These are phyloP conservation scores for Candida arabinofermentans DNA, from an alignment of 805 yeast genomes.

Conservation along the genomic window DNA sequence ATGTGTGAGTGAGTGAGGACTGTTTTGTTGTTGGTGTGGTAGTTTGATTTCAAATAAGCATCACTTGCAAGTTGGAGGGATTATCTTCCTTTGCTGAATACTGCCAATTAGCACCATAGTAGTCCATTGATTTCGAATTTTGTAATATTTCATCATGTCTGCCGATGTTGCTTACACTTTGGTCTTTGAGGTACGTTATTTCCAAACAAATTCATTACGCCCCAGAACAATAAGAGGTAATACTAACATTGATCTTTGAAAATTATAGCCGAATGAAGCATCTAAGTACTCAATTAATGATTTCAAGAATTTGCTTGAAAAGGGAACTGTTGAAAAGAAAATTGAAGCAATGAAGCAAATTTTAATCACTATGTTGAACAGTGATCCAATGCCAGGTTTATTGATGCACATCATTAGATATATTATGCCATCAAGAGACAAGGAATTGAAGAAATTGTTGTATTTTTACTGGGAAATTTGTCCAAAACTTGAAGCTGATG, in stretches of 20 bases:
- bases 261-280: conserved; percentile 56
- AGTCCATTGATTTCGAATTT: background rate
- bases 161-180: conserved; percentile 61
- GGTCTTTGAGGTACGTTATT: conserved; percentile 53
- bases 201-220: background rate
- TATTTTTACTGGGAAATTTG: conserved; percentile 98
- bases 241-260: conserved; percentile 14
- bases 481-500: conserved; percentile 82
- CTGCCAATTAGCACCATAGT: background rate
- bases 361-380: conserved; percentile 81
- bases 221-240: background rate
- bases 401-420: conserved; percentile 96
- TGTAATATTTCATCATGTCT: conserved; percentile 19
- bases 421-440: conserved; percentile 92
- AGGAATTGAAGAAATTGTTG: conserved; percentile 85
- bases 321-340: conserved; percentile 84
- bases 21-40: background rate
- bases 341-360: conserved; percentile 87
- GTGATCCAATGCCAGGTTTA: conserved; percentile 87
- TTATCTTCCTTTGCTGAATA: no score
- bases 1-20: conserved; percentile 1
- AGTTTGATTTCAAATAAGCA: no score
- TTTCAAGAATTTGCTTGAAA: conserved; percentile 74
- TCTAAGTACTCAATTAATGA: conserved; percentile 63
- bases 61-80: no score